Conservation (phyloP, 1,284 basidiomycete genomes). For the Sutorius eximius region DNA sequence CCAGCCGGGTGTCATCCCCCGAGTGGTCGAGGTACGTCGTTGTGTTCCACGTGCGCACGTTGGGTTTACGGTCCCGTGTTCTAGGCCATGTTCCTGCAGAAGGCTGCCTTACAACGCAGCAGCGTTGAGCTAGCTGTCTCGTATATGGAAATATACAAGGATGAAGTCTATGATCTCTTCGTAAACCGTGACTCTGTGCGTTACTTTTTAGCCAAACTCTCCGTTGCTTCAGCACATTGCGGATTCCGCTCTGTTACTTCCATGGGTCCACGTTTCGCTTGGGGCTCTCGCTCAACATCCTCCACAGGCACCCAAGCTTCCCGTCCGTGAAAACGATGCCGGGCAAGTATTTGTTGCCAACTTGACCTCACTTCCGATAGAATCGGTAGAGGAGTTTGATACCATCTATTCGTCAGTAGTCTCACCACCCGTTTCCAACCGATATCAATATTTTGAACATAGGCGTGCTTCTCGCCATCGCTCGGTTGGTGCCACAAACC, state of each 20-base stretch:
- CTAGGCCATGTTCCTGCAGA: constrained; percentile 54
- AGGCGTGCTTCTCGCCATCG: constrained; percentile 70
- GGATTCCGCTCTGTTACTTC: neutral
- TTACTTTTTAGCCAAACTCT: neutral
- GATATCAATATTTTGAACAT: neutral
- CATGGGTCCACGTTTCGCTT: neutral
- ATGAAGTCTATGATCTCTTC: constrained; percentile 81
- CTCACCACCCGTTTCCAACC: neutral
- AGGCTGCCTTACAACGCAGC: constrained; percentile 35
- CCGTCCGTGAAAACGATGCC: constrained; percentile 69
- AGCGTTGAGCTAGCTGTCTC: constrained; percentile 56
- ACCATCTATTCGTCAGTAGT: constrained; percentile 59
- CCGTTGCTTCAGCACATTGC: neutral
- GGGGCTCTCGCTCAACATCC: neutral
- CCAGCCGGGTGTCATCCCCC: constrained; percentile 78
- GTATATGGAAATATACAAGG: constrained; percentile 87
- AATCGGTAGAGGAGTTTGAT: constrained; percentile 61
- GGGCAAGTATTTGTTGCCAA: constrained; percentile 82
- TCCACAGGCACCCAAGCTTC: constrained; percentile 71
- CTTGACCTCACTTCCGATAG: constrained; percentile 53
- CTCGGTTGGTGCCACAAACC: constrained; percentile 79
- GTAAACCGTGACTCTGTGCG: constrained; percentile 64
- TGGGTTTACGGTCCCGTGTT: neutral
- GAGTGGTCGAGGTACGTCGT: constrained; percentile 59
- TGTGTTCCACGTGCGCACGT: neutral